Conservation (phyloP, 441 rosid species). For the Pelargonium myrrhifolium region DNA sequence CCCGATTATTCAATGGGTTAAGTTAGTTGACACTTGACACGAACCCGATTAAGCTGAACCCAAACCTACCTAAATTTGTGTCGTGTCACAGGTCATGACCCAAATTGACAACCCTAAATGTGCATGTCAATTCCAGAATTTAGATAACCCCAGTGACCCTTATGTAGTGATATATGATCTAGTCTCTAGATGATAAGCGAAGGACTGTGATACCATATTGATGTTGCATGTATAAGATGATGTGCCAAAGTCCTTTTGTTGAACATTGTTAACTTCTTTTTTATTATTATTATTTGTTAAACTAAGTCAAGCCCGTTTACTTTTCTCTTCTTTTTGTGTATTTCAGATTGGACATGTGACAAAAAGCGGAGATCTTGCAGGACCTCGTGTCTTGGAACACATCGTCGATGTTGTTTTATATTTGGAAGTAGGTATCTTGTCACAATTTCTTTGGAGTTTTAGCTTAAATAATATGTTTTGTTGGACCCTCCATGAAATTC, state of each 20-base stretch:
- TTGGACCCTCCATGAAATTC: not conserved
- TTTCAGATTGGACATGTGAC: slow-evolving; percentile 86
- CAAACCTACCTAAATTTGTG: too few species aligned
- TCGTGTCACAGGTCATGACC: too few species aligned
- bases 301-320: slow-evolving; percentile 2
- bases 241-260: not conserved
- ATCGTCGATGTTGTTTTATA: slow-evolving; percentile 93
- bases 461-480: not conserved
- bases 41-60: too few species aligned
- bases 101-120: too few species aligned
- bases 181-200: too few species aligned
- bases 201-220: too few species aligned
- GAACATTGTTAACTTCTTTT: not conserved
- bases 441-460: slow-evolving; percentile 9
- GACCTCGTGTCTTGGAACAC: slow-evolving; percentile 98
- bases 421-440: slow-evolving; percentile 68
- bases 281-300: not conserved
- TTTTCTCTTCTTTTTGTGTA: slow-evolving; percentile 13
- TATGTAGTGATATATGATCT: too few species aligned
- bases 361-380: slow-evolving; percentile 88
- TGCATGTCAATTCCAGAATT: too few species aligned
- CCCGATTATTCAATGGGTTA: too few species aligned
- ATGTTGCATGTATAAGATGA: not conserved
- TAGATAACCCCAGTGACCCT: too few species aligned
- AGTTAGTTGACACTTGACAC: too few species aligned